These are phyloP conservation scores for Kodamaea leandrae DNA, from an alignment of 805 yeast species.

Conservation along the genomic window DNA sequence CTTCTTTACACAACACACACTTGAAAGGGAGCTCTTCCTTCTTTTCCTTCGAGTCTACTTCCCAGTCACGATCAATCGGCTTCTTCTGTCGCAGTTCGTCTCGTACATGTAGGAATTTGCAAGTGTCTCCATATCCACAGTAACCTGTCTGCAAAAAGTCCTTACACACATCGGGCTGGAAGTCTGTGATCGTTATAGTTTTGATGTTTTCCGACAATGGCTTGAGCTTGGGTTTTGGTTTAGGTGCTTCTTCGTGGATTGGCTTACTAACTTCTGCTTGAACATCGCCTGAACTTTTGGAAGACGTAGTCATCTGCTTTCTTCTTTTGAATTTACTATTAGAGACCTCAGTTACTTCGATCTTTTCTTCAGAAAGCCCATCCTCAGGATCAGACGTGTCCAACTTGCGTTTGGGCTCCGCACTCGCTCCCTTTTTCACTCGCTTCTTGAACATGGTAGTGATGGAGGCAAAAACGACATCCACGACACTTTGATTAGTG, in stretches of 20 bases:
- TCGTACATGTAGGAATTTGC: constrained; percentile 89
- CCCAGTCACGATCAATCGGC: constrained; percentile 72
- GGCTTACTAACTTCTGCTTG: constrained; percentile 4
- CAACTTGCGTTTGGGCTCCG: constrained; percentile 8
- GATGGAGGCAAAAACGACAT: background rate
- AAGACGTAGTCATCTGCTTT: background rate
- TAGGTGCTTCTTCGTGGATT: constrained; percentile 9
- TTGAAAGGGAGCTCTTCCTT: constrained; percentile 47
- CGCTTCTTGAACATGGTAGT: constrained; percentile 15
- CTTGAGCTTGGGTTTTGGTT: constrained; percentile 17
- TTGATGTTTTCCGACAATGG: constrained; percentile 44
- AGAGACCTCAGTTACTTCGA: no score
- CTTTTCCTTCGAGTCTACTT: constrained; percentile 32
- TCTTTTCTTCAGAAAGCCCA: background rate
- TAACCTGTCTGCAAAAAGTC: constrained; percentile 88
- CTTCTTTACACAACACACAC: constrained; percentile 58
- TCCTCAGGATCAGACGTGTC: constrained; percentile 6
- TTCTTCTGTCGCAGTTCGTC: constrained; percentile 77
- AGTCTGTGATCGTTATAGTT: constrained; percentile 73
- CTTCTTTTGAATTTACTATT: constrained; percentile 10
- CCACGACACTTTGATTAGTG: background rate
- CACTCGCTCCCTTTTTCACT: constrained; percentile 7
- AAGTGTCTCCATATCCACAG: constrained; percentile 96
- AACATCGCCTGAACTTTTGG: background rate
- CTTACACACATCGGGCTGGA: constrained; percentile 91